Percentiles rank a stretch among this genome's conserved stretches.
Conservation (phyloP, 1,284 basidiomycete species). For the Ustilago shanxiensis region DNA sequence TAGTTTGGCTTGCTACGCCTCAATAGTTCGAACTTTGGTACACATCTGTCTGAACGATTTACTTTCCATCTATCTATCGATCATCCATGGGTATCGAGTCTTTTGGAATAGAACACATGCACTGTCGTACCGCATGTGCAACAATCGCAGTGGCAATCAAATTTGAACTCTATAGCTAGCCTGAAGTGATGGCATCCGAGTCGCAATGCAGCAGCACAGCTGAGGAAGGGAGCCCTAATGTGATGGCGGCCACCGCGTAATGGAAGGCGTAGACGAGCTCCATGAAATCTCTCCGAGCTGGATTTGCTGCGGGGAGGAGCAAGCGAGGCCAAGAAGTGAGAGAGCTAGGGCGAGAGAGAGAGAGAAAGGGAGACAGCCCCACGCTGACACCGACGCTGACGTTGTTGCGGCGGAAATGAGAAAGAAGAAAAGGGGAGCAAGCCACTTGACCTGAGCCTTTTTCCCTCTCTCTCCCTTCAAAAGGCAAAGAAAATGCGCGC, state of each 20-base stretch:
- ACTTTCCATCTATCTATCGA: neutral
- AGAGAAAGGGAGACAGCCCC: neutral
- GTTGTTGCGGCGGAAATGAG: neutral
- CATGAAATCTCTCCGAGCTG: neutral
- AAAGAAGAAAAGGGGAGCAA: neutral
- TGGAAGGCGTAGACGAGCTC: neutral
- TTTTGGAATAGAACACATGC: no score
- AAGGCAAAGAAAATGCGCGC: no score
- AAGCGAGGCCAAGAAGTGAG: no score
- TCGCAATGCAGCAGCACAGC: no score
- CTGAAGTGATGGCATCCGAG: neutral
- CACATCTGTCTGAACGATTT: neutral
- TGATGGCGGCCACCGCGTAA: neutral
- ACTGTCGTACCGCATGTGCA: neutral
- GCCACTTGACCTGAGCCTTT: no score
- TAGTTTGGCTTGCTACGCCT: neutral
- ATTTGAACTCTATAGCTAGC: neutral
- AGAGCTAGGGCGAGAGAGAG: no score
- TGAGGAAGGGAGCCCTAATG: no score
- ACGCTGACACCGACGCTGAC: no score
- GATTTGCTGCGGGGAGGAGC: neutral
- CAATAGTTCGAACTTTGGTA: conserved; percentile 4
- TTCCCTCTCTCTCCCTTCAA: no score
- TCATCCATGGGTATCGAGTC: neutral
- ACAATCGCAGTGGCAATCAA: no score